A percentile compares a stretch with the other conserved stretches of the same genome.
These are phyloP conservation scores for Teratosphaeria gauchensis DNA, from an alignment of 2,329 filamentous ascomycete species.

Conservation along the genomic window DNA sequence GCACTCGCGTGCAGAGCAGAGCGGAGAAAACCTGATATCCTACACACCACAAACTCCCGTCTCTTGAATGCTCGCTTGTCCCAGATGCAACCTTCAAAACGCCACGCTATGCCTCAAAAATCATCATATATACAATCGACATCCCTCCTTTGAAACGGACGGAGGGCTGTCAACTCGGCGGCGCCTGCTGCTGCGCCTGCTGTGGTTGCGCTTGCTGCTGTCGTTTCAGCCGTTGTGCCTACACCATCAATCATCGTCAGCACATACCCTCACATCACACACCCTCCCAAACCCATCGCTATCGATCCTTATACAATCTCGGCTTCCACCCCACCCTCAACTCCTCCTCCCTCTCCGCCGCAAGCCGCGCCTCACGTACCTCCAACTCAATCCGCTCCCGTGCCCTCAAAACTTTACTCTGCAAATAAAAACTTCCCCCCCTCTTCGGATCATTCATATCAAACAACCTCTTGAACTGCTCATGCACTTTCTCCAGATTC, in stretches of 20 bases:
- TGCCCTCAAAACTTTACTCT: slow-evolving; percentile 90
- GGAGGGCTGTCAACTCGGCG: slow-evolving; percentile 10
- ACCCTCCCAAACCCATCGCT: background rate
- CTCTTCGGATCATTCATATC: slow-evolving; percentile 92
- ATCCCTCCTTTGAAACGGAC: background rate
- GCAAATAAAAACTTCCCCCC: slow-evolving; percentile 93
- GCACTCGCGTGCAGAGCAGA: background rate
- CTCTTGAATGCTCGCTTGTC: slow-evolving; percentile 1
- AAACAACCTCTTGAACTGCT: slow-evolving; percentile 88
- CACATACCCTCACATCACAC: slow-evolving; percentile 6
- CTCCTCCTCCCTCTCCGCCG: slow-evolving; percentile 66
- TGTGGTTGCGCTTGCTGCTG: slow-evolving; percentile 9
- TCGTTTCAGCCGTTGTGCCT: slow-evolving; percentile 21
- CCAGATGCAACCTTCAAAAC: slow-evolving; percentile 8
- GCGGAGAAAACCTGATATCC: slow-evolving; percentile 1
- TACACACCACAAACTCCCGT: background rate
- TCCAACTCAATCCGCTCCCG: slow-evolving; percentile 88
- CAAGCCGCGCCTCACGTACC: slow-evolving; percentile 60
- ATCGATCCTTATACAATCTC: slow-evolving; percentile 82
- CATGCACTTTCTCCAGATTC: slow-evolving; percentile 69
- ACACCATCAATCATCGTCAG: slow-evolving; percentile 11
- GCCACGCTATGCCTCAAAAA: slow-evolving; percentile 19
- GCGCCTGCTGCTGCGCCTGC: slow-evolving; percentile 4
- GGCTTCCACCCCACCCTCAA: slow-evolving; percentile 82
- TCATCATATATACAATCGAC: background rate